A percentile compares a stretch with the other conserved stretches of the same genome.
phyloP scores from a whole-genome alignment of 306 rosid species.

The Begonia peltatifolia region DNA sequence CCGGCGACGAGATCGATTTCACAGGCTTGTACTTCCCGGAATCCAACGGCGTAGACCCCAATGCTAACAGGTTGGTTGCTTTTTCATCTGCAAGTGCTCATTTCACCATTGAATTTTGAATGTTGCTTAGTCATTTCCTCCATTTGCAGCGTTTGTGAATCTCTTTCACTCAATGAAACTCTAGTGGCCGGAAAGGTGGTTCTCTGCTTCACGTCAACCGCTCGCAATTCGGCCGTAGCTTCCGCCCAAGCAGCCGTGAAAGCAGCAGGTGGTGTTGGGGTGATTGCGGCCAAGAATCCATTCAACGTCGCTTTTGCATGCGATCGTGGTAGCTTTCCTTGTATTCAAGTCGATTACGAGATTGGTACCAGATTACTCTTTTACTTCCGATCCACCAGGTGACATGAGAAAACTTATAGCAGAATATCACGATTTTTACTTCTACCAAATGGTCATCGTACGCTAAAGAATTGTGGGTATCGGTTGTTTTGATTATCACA shows the following conservation, averaged over 20 bases:
- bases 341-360: conserved; percentile 14
- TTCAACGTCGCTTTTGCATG: background rate
- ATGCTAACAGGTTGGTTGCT: background rate
- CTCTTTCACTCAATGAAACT: conserved; percentile 14
- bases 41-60: background rate
- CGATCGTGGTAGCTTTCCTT: conserved; percentile 6
- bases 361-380: conserved; percentile 11
- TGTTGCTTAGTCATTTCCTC: background rate
- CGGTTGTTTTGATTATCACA: background rate
- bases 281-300: conserved; percentile 17
- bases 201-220: conserved; percentile 14
- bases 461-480: background rate
- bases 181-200: conserved; percentile 20
- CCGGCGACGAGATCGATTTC: background rate
- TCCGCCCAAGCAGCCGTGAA: conserved; percentile 8
- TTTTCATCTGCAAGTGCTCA: background rate
- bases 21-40: conserved; percentile 1
- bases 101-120: background rate
- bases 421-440: background rate
- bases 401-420: background rate
- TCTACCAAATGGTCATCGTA: background rate
- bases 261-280: conserved; percentile 18
- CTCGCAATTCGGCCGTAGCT: background rate
- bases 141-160: conserved; percentile 12
- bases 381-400: conserved; percentile 3